Conservation (phyloP, 2,329 filamentous ascomycete genomes). For the Biscogniauxia mediterranea region DNA sequence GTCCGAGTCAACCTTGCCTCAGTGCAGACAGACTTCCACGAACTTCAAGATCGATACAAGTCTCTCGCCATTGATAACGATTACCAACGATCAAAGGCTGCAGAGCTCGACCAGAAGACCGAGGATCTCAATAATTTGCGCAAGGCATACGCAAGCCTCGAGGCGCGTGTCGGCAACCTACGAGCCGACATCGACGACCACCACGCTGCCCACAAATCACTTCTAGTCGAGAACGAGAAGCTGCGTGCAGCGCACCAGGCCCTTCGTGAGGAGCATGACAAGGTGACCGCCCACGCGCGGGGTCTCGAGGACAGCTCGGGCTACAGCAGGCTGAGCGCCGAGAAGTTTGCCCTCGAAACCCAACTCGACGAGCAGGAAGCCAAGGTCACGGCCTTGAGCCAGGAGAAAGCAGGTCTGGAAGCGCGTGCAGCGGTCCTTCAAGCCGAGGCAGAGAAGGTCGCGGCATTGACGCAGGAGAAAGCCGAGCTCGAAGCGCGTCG, state of each 20-base stretch:
- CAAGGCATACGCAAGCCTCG: conserved; percentile 26
- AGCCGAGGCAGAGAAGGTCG: conserved; percentile 15
- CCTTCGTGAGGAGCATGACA: conserved; percentile 23
- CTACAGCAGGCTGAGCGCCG: conserved; percentile 20
- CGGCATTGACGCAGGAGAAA: conserved; percentile 19
- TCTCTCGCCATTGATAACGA: conserved; percentile 26
- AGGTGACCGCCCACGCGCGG: conserved; percentile 22
- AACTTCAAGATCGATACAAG: conserved; percentile 22
- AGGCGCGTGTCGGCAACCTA: conserved; percentile 23
- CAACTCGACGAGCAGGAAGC: conserved; percentile 11
- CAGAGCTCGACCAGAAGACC: conserved; percentile 23
- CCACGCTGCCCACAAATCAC: conserved; percentile 18
- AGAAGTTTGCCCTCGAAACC: conserved; percentile 25
- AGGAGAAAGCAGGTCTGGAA: conserved; percentile 6
- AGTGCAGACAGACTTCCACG: conserved; percentile 22
- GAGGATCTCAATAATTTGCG: conserved; percentile 28
- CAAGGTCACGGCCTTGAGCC: conserved; percentile 6
- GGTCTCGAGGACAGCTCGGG: conserved; percentile 26
- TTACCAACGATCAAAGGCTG: conserved; percentile 21
- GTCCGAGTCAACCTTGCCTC: conserved; percentile 22
- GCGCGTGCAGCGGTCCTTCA: conserved; percentile 7
- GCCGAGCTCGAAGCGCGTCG: conserved; percentile 22
- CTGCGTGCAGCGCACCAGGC: conserved; percentile 15
- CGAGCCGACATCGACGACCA: conserved; percentile 28
- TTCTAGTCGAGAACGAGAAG: conserved; percentile 23